Evolutionary conservation across 306 rosid genomes (phyloP).

Genomic region (Castanospermum australe): DNA sequence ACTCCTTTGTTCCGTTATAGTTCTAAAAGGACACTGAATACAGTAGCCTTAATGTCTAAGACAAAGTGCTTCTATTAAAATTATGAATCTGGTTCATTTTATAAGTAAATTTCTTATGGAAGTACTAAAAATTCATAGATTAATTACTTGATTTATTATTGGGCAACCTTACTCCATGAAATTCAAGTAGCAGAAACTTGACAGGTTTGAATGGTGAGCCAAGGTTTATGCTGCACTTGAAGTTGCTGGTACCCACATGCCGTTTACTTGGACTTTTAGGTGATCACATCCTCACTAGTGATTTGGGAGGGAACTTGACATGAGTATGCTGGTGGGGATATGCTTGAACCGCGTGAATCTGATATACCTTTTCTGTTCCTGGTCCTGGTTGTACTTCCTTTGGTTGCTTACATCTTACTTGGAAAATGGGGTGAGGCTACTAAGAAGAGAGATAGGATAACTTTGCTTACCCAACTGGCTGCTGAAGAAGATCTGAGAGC

Average conservation of each 20-base stretch:
- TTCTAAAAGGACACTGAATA: neutral
- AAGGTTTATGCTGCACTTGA: slow-evolving; percentile 33
- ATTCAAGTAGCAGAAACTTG: slow-evolving; percentile 25
- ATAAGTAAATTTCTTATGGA: no score
- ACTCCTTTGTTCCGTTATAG: neutral
- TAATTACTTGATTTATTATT: slow-evolving; percentile 7
- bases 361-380: slow-evolving; percentile 82
- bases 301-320: slow-evolving; percentile 61
- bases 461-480: slow-evolving; percentile 73
- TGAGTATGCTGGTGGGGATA: slow-evolving; percentile 95
- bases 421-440: slow-evolving; percentile 85
- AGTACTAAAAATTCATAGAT: neutral
- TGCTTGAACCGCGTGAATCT: slow-evolving; percentile 93
- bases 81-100: neutral
- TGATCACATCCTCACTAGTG: slow-evolving; percentile 39
- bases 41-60: neutral
- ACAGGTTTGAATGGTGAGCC: slow-evolving; percentile 36
- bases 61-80: neutral
- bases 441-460: slow-evolving; percentile 65
- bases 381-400: slow-evolving; percentile 79
- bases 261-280: slow-evolving; percentile 33
- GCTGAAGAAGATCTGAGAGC: slow-evolving; percentile 70
- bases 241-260: slow-evolving; percentile 31
- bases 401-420: slow-evolving; percentile 78
- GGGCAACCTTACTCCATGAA: neutral